These are phyloP conservation scores for Omphalotus olearius DNA, from an alignment of 1,284 basidiomycete species.

Conservation along the genomic window DNA sequence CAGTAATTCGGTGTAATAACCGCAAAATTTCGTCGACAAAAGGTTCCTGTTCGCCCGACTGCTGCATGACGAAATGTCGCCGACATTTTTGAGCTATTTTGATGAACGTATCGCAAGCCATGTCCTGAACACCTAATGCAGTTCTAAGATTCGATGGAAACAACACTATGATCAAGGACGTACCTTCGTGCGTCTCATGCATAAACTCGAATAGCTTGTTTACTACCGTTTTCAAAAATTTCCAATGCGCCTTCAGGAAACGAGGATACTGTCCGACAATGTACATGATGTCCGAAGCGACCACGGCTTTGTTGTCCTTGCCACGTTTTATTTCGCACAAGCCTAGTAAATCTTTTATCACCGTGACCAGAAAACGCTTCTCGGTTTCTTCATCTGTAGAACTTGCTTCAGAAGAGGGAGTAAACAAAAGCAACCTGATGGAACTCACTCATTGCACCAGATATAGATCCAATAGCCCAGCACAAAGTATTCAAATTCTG, in stretches of 20 bases:
- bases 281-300: conserved; percentile 99
- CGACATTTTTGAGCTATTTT: conserved; percentile 99
- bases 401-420: conserved; percentile 12
- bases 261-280: conserved; percentile 99
- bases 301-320: conserved; percentile 99
- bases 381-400: conserved; percentile 91
- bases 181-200: conserved; percentile 99
- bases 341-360: conserved; percentile 97
- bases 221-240: conserved; percentile 99
- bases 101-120: conserved; percentile 99
- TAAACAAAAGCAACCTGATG: neutral
- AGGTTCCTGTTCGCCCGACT: conserved; percentile 95
- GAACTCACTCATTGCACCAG: conserved; percentile 94
- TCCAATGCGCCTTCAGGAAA: conserved; percentile 99
- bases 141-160: conserved; percentile 2
- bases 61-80: conserved; percentile 98
- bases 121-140: conserved; percentile 91
- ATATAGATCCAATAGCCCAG: conserved; percentile 99
- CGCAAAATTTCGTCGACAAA: conserved; percentile 98
- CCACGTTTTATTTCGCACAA: conserved; percentile 98
- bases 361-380: conserved; percentile 98
- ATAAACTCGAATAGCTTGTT: conserved; percentile 99
- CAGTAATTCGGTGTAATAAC: conserved; percentile 89
- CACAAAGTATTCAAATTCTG: conserved; percentile 98
- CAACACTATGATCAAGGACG: conserved; percentile 13